These are phyloP conservation scores for Brassica napus DNA, from an alignment of 345 rosid genomes.

Conservation along the genomic window DNA sequence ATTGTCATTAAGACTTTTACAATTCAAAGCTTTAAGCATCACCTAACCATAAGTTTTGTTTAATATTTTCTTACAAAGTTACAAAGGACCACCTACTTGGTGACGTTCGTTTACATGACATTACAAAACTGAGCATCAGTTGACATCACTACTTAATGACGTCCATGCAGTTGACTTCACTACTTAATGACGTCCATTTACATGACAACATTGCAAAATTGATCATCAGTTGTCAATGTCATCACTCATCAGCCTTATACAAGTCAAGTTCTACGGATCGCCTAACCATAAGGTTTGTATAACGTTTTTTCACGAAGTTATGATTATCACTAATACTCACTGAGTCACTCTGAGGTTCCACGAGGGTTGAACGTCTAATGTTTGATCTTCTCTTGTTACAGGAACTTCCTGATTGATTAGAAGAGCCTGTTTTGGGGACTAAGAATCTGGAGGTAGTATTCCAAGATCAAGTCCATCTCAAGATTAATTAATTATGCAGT, in stretches of 20 bases:
- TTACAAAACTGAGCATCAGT: background rate
- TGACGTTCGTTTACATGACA: conserved; percentile 18
- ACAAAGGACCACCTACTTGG: background rate
- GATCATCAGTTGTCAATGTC: background rate
- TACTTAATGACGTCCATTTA: conserved; percentile 5
- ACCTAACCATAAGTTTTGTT: conserved; percentile 5
- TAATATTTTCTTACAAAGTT: background rate
- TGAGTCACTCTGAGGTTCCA: background rate
- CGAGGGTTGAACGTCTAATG: background rate
- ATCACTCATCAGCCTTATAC: background rate
- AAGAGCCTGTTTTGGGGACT: background rate
- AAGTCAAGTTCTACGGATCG: conserved; percentile 18
- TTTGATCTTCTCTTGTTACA: conserved; percentile 23
- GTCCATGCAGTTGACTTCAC: background rate
- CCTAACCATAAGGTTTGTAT: background rate
- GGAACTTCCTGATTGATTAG: conserved; percentile 7
- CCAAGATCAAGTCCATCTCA: background rate
- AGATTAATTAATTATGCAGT: background rate
- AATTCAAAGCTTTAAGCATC: conserved; percentile 6
- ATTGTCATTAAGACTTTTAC: conserved; percentile 1
- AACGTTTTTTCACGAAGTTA: background rate
- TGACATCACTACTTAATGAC: background rate
- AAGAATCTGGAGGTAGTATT: conserved; percentile 1
- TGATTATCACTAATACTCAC: background rate
- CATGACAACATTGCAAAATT: too few species aligned